Evolutionary conservation across 148 eudicot species (phyloP), one percentile per base, ranked within the genome.

Genomic region (Rhododendron ferrugineum): DNA sequence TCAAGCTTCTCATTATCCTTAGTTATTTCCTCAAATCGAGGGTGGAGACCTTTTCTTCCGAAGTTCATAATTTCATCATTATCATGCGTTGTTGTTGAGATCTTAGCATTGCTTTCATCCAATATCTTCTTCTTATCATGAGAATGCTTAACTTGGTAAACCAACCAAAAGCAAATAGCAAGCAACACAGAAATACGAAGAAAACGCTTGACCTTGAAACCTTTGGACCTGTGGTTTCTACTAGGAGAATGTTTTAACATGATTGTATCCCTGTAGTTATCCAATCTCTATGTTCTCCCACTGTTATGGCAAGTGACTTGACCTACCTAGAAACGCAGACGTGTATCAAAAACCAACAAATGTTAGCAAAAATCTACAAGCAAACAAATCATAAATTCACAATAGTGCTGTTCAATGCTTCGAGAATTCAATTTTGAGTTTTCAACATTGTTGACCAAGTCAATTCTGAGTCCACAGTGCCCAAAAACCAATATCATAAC

Each of bases 71-170:
- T 62, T 78, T 86, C 96, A 85, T 78, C 74, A 60, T 37, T 81
- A 68, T 22, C 74, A 58, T 68, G 62, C 26, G 80, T 68, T 74
- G 86, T 79, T 28, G 47, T 79, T 13, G 84, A 88, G 56, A 82
- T 70, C 46, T 88, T 92, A 22, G 81, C 90, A 86, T 91, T 91
- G 26, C 50, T 86, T 47, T 84, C 89, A 66, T 92, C 98, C 85
- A 93, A 93, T 87, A 91, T 93, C 88, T 81, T 89, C 88, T 90
- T 95, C 89, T 93, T 97, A 74, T 96, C 98, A 82, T 89, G 95
- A 66, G 99, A 96, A 88, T 89, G 97, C 90, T 93, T 97, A 85
- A 97, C 93, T 92, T 97, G 99, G 90, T 94, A 95, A 78, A 95
- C 68, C 82, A 97, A 89, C 99, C 99, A 97, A 84, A 94, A 88